Base-by-base conservation (phyloP, 257 asterid genomes). In the Primulina tabacum region DNA sequence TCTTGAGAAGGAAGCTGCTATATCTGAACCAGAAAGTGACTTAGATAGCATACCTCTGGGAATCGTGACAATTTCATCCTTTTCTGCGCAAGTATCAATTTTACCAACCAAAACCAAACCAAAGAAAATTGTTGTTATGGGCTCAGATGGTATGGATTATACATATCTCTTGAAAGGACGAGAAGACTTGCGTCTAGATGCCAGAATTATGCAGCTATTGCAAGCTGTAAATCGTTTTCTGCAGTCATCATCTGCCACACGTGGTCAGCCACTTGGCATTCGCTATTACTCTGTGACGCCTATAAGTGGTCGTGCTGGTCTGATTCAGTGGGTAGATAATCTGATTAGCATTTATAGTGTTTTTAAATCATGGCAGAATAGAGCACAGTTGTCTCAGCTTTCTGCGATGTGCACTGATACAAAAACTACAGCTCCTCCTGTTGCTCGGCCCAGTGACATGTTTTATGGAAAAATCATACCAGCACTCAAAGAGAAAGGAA, bases 141-240 rank as follows among this genome's bases (percentile, higher is more conserved):
- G 97, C 58, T 94, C 97, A 79, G 89, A 94, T 82, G 97, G 99
- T 65, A 82, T 77, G 80, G 86, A 86, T 78, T 94, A 94, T 77
- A 87, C 91, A 24, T 94, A 94, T 86, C 97, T 94, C 75, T 83
- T 94, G 84, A 94, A 94, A 90, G 99, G 99, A 64, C 90, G 99
- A 75, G 99, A 94, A 78, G 99, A 94, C 80, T 82, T 94, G 76
- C 99, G 97, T 60, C 99, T 94, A 65, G 99, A 94, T 86, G 99
- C 99, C 79, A 86, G 99, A 80, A 91, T 90, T 81, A 94, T 94
- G 99, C 99, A 94, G 88, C 82, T 94, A 68, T 83, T 94, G 78
- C 97, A 91, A 81, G 92, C 97, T 73, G 84, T 94, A 43, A 88
- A 94, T 81, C 92, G 95, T 76, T 91, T 89, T 78, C 87, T 94